Base-by-base conservation (phyloP, 163 green algal genomes). In the Chlamydomonas reinhardtii region DNA sequence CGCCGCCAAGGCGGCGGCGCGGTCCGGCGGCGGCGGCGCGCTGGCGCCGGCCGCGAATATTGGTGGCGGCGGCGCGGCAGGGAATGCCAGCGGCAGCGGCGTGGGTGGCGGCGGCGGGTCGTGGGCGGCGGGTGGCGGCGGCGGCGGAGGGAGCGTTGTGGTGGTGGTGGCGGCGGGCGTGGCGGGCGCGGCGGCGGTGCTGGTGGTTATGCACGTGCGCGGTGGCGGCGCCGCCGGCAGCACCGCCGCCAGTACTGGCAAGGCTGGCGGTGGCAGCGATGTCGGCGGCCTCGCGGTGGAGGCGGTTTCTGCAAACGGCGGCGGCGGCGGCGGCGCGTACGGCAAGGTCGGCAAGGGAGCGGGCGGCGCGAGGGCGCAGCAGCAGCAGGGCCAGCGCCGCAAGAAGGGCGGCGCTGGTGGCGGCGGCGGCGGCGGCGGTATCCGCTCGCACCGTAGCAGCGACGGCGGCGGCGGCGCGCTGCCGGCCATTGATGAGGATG, bases 401-500 rank as follows among this genome's bases (percentile, higher is more conserved):
- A 29, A 29, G 24, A 70, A 70, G 27, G 62, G 62, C 62, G 25
- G 62, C 62, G n/a, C 2, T 29, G n/a, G 27, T 29, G 62, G 62
- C 24, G 62, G 25, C 62, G n/a, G 62, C 62, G n/a, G 27, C 27
- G 62, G 62, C 24, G 62, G 25, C 62, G n/a, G 62, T 0, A 70
- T 29, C 62, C 29, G 25, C 62, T 32, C 62, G 16, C 15, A 20
- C 24, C 22, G 59, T 8, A 66, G 59, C 59, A 29, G 24, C 20
- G 59, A 29, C 24, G 71, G 35, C 37, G 37, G 24, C 37, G 35
- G 12, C 6, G 35, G 37, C 12, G 22, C 12, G 68, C 79, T 86
- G 25, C 32, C 69, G 5, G 34, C 29, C 31, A 86, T 86, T 34
- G 65, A 68, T 11, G 79, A 86, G 79, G 54, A 86, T 35, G 16